Evolutionary conservation across 179 eudicot genomes (phyloP), one percentile per base, ranked within the genome.

Genomic region (Camellia oleifera): DNA sequence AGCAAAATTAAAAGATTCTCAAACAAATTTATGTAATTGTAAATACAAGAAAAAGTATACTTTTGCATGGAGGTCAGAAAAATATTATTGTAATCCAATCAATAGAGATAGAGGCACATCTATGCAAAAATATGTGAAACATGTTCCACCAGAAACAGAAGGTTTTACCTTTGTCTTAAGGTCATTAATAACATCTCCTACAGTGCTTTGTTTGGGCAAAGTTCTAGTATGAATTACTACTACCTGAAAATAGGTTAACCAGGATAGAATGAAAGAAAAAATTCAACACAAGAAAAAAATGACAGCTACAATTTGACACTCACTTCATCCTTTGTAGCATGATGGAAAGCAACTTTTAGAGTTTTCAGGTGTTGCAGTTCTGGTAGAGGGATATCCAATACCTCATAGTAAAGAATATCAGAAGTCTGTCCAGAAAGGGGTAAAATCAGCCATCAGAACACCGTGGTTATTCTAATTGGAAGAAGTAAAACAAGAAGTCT

Each of bases 361-460:
- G 94, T 94, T 83, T 95, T 95, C 65, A 95, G 86, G 58, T 97
- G 89, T 85, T 94, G 98, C 71, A 95, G 82, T 84, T 94, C 96
- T 77, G 99, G 99, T 69, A 95, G 87, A 68, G 99, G 99, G 67
- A 95, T 94, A 85, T 95, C 98, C 63, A 95, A 85, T 75, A 92
- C 93, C 87, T 95, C 99, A 86, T 94, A 95, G 85, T 95, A 94
- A 80, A 95, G 86, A 78, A 95, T 88, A 85, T 95, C 99, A 12
- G 99, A 89, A 48, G 87, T 88, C 99, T 95, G 88, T 66, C 77
- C 56, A 45, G 60, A 23, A 40, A 5, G 7, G 62, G 60, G 57
- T 9, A 77, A 75, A 54, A 61, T 42, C 75, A 82, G 68, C 45
- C 45, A 54, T 42, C 57, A 64, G 72, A 74, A 57, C 3, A 79